A percentile compares a stretch with the other conserved stretches of the same genome.
These are phyloP conservation scores for Fusarium solani-melongenae DNA, from an alignment of 2,329 filamentous ascomycete species.

Conservation along the genomic window DNA sequence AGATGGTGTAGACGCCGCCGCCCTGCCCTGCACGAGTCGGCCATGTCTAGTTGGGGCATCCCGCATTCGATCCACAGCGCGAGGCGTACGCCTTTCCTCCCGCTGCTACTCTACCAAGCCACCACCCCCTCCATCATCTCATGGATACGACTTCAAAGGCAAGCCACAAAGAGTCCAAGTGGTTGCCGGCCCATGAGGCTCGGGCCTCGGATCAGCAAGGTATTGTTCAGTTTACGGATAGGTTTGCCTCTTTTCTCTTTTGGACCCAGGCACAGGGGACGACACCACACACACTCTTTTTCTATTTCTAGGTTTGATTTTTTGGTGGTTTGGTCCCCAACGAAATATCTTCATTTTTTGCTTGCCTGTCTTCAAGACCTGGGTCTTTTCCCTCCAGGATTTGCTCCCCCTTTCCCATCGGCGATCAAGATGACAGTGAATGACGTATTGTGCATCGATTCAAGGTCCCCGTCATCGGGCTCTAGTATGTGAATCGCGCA, in stretches of 20 bases:
- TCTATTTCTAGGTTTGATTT: slow-evolving; percentile 10
- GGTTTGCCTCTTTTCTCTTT: slow-evolving; percentile 20
- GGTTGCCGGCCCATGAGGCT: slow-evolving; percentile 35
- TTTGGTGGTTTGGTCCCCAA: neutral
- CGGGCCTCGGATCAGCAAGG: slow-evolving; percentile 31
- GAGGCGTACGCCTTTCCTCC: slow-evolving; percentile 17
- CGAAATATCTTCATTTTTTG: neutral
- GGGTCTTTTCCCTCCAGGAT: neutral
- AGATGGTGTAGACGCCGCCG: slow-evolving; percentile 4
- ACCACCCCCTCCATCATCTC: neutral
- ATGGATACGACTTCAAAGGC: slow-evolving; percentile 7
- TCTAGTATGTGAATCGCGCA: slow-evolving; percentile 35
- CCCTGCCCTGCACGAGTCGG: neutral
- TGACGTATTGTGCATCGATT: slow-evolving; percentile 36
- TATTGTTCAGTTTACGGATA: slow-evolving; percentile 35
- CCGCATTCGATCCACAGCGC: slow-evolving; percentile 11
- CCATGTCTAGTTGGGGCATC: slow-evolving; percentile 9
- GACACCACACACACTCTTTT: neutral
- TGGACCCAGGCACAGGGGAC: slow-evolving; percentile 31
- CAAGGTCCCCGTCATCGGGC: slow-evolving; percentile 24
- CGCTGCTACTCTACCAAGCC: slow-evolving; percentile 4
- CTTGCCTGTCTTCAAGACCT: neutral
- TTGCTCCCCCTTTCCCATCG: neutral
- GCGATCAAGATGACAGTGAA: slow-evolving; percentile 16
- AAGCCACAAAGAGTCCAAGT: slow-evolving; percentile 14